A percentile compares a stretch with the other conserved stretches of the same genome.
Evolutionary conservation across 805 yeast genomes (phyloP).

Genomic region (Pichia pseudocactophila): DNA sequence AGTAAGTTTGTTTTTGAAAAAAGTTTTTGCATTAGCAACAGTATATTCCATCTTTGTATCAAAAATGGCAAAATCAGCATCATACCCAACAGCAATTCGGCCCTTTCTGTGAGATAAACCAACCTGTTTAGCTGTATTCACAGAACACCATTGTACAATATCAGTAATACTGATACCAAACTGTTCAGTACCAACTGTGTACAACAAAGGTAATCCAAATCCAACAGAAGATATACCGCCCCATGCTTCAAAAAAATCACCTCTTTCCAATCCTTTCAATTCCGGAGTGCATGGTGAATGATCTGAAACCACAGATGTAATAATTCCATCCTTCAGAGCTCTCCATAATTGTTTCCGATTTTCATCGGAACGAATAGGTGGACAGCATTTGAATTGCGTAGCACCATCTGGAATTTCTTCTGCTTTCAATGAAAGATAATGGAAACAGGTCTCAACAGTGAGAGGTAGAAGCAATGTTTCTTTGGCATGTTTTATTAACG

Average conservation of each 20-base stretch:
- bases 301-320: slow-evolving; percentile 85
- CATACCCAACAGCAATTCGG: slow-evolving; percentile 58
- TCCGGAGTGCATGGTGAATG: slow-evolving; percentile 96
- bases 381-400: slow-evolving; percentile 89
- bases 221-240: slow-evolving; percentile 95
- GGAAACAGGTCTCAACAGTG: slow-evolving; percentile 92
- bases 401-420: slow-evolving; percentile 70
- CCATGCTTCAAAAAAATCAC: slow-evolving; percentile 91
- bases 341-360: slow-evolving; percentile 72
- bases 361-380: slow-evolving; percentile 75
- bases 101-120: slow-evolving; percentile 74
- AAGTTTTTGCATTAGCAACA: slow-evolving; percentile 47
- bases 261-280: slow-evolving; percentile 68
- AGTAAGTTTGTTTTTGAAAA: slow-evolving; percentile 79
- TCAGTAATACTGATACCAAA: slow-evolving; percentile 35
- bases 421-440: slow-evolving; percentile 69
- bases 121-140: slow-evolving; percentile 78
- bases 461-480: slow-evolving; percentile 43
- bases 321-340: slow-evolving; percentile 56
- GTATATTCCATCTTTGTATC: slow-evolving; percentile 49
- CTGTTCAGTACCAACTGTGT: slow-evolving; percentile 57
- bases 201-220: slow-evolving; percentile 72
- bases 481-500: slow-evolving; percentile 61
- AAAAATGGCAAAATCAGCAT: slow-evolving; percentile 83
- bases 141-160: slow-evolving; percentile 70